Conservation (phyloP, 2,329 filamentous ascomycete species). For the Fusarium nurragi region DNA sequence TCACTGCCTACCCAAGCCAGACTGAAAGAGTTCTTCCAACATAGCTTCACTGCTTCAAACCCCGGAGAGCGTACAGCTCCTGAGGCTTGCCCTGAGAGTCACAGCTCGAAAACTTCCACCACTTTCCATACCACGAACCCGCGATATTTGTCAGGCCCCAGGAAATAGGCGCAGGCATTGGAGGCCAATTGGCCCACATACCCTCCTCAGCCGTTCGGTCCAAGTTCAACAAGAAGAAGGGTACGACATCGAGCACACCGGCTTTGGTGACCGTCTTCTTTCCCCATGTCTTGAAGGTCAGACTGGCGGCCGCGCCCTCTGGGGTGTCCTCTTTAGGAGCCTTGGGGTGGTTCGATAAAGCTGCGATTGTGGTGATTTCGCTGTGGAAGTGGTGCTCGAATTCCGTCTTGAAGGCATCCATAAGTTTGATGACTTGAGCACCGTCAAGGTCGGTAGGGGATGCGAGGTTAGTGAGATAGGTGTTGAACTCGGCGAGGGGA, state of each 20-base stretch:
- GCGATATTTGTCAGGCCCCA: conserved; percentile 69
- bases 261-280: conserved; percentile 71
- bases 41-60: conserved; percentile 9
- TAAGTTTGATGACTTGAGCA: conserved; percentile 57
- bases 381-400: conserved; percentile 66
- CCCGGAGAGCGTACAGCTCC: conserved; percentile 61
- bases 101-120: conserved; percentile 74
- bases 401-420: conserved; percentile 60
- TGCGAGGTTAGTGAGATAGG: conserved; percentile 58
- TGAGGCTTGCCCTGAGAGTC: conserved; percentile 62
- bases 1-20: not conserved
- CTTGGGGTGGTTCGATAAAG: conserved; percentile 59
- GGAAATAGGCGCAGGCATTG: conserved; percentile 67
- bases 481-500: conserved; percentile 61
- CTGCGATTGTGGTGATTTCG: conserved; percentile 63
- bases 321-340: conserved; percentile 59
- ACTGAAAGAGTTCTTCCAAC: not conserved
- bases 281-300: conserved; percentile 68
- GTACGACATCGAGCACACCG: conserved; percentile 67
- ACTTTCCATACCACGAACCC: conserved; percentile 63
- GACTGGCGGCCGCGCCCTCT: conserved; percentile 56
- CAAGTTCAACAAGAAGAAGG: conserved; percentile 72
- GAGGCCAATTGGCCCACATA: conserved; percentile 70
- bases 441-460: conserved; percentile 56
- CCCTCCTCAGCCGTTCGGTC: conserved; percentile 68